Percentiles rank a stretch among this genome's conserved stretches.
phyloP scores from a whole-genome alignment of 371 early-diverging fungal genomes.

The Mortierella sp. region DNA sequence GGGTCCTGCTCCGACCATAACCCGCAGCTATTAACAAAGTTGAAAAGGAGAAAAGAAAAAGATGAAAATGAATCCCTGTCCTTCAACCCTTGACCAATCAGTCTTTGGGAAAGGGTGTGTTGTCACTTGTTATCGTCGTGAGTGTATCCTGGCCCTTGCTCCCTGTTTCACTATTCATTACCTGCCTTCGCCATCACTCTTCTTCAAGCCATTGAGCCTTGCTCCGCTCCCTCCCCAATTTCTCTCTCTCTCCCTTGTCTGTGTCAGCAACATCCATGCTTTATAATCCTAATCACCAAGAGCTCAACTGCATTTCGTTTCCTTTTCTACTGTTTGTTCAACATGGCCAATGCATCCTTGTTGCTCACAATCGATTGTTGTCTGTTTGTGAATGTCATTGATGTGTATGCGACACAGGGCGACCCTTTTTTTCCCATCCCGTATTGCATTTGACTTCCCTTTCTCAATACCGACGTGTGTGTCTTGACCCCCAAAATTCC shows the following conservation, averaged over 20 bases:
- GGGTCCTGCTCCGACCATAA: no score
- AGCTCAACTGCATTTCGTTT: not conserved
- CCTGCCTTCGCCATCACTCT: not conserved
- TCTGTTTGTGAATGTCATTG: not conserved
- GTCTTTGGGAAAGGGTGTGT: no score
- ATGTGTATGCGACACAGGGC: not conserved
- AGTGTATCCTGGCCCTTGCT: not conserved
- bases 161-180: not conserved
- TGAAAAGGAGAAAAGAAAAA: no score
- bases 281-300: not conserved
- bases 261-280: not conserved
- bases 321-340: not conserved
- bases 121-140: not conserved
- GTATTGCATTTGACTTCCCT: not conserved
- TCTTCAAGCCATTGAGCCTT: not conserved
- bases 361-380: not conserved
- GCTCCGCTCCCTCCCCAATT: not conserved
- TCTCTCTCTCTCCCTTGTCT: not conserved
- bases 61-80: no score
- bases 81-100: no score
- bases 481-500: not conserved
- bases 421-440: constrained; percentile 2
- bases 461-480: not conserved
- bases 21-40: no score
- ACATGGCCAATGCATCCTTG: not conserved